These are phyloP conservation scores for Medicago arabica DNA, from an alignment of 306 rosid species.

Conservation along the genomic window DNA sequence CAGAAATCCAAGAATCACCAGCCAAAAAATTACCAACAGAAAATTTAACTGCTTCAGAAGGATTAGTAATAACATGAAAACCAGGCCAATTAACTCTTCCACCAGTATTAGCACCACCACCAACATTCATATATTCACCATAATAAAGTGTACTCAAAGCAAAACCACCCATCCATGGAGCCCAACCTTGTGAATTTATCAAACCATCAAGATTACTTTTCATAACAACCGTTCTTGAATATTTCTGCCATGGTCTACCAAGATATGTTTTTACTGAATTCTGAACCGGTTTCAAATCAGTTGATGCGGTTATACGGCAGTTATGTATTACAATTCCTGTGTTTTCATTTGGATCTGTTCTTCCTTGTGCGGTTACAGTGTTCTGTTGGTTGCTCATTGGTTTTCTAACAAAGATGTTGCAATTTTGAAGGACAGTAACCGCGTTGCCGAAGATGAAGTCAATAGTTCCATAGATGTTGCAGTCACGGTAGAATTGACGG, in stretches of 20 bases:
- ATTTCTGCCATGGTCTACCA: constrained; percentile 80
- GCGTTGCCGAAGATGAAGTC: constrained; percentile 85
- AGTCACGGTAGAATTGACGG: constrained; percentile 90
- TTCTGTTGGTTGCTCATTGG: constrained; percentile 60
- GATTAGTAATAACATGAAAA: constrained; percentile 54
- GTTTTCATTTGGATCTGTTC: constrained; percentile 77
- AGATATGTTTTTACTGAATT: constrained; percentile 51
- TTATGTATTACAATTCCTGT: constrained; percentile 70
- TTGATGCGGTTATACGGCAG: constrained; percentile 47
- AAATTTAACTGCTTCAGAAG: constrained; percentile 60
- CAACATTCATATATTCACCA: constrained; percentile 69
- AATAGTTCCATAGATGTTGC: constrained; percentile 72
- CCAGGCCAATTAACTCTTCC: constrained; percentile 81
- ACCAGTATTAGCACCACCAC: constrained; percentile 60
- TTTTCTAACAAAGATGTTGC: constrained; percentile 63
- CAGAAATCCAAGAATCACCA: constrained; percentile 69
- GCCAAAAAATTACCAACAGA: constrained; percentile 61
- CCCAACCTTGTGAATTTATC: constrained; percentile 69
- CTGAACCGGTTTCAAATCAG: constrained; percentile 52
- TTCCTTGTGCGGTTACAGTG: constrained; percentile 70
- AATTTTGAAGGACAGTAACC: constrained; percentile 58
- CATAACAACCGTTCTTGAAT: constrained; percentile 79
- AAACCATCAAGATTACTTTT: constrained; percentile 53
- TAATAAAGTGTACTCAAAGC: constrained; percentile 65
- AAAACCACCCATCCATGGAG: constrained; percentile 69